Base-by-base conservation (phyloP, 1,139 yeast genomes). In the Kodamaea sp. region DNA sequence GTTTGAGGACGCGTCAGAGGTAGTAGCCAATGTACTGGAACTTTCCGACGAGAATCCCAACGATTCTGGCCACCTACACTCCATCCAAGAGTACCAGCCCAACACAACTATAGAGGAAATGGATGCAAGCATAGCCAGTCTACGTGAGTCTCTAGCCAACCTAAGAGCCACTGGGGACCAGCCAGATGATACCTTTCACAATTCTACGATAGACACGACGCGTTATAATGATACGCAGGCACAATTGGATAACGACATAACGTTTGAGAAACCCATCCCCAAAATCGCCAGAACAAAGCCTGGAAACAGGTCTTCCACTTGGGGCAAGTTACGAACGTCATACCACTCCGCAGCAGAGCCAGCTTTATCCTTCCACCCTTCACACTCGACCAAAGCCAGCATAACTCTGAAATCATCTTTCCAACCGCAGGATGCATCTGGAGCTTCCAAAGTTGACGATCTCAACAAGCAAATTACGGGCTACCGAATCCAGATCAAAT, bases 401-500 rank as follows among this genome's bases (percentile, higher is more conserved):
- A 26, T 32, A 2, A 24, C 31, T 1, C 34, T 31, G 34, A 35
- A 34, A 25, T 31, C 29, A 19, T 29, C 43, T 2, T 44, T 41
- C 30, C 47, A 39, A 24, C 44, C 34, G 2, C 48, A 41, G 9
- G 51, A 46, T 15, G 44, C 43, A 19, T 43, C 48, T 5, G 37
- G 48, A 1, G 43, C 45, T 4, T 20, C 46, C 24, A 55, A 57
- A 34, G 51, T 62, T 3, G 64, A 62, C 26, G 66, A 65, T 3
- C 50, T 68, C 13, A 64, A 61, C 31, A 66, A 64, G 35, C 67
- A 70, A 42, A 54, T 71, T 25, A 61, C 72, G 1, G 63, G 70
- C 13, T 70, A 68, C 45, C 60, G 64, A 32, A 66, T 72, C 20
- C 75, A 72, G 44, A 59, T 72, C 24, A 58, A 63, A 44, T 57